Evolutionary conservation across 129 eudicot genomes (phyloP).

Genomic region (Saposhnikovia divaricata): DNA sequence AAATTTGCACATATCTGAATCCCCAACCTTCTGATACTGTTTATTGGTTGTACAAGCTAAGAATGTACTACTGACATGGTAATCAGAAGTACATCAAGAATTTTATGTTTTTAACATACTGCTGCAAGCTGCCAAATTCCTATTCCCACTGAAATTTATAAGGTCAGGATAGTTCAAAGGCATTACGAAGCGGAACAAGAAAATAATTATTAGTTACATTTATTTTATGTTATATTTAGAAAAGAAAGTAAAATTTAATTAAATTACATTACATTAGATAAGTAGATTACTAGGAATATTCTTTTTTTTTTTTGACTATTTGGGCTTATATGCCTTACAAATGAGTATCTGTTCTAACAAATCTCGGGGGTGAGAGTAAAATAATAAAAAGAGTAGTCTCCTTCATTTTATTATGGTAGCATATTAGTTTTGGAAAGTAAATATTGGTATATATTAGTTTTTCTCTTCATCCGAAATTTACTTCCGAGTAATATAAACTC

Average conservation of each 20-base stretch:
- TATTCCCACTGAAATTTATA: not conserved
- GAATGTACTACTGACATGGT: not conserved
- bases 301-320: no score
- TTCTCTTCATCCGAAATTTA: not conserved
- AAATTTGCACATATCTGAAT: not conserved
- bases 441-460: not conserved
- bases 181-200: not conserved
- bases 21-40: not conserved
- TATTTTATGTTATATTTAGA: not conserved
- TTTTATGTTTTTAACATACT: not conserved
- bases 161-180: no score
- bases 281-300: not conserved
- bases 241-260: not conserved
- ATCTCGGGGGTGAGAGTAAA: no score
- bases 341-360: no score
- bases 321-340: no score
- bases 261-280: not conserved
- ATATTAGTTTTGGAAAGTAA: not conserved
- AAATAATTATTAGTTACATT: not conserved
- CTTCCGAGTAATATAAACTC: not conserved
- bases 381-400: not conserved
- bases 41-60: not conserved
- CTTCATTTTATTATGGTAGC: not conserved
- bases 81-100: not conserved
- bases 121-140: not conserved